Evolutionary conservation across 2,329 filamentous ascomycete species (phyloP), one percentile per base, ranked within the genome.

Genomic region (Hypoxylon sp.): DNA sequence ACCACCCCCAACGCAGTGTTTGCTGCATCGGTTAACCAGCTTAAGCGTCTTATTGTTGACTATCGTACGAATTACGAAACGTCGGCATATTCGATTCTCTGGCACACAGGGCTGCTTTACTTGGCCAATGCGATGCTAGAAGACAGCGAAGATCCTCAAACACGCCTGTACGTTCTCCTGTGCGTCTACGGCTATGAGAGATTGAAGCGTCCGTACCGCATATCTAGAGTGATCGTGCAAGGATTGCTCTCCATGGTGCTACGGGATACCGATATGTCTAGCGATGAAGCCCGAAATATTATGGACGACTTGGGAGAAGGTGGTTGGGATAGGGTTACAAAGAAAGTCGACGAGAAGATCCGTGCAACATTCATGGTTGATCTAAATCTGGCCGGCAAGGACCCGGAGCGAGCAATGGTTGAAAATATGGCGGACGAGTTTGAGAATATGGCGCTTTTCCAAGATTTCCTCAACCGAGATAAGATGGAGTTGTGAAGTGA

Each of bases 351-450:
- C 1, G 38, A 41, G 38, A 41, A 41, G n/a, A 41, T 41, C 14
- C 38, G 38, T 6, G 38, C 38, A 41, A 41, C 38, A n/a, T 41
- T 41, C 38, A 41, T 41, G 38, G 38, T 41, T n/a, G 38, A 41
- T 19, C n/a, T 41, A 19, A 41, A 41, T 19, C 38, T 41, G 3
- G 38, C 38, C 2, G 5, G 2, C 5, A 19, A 41, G 5, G n/a
- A 41, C 2, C 38, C 38, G 38, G 38, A 41, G 38, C 38, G n/a
- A 19, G 38, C 38, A 10, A 41, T 1, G 5, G 38, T 41, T 41
- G 38, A 41, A 9, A 41, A 41, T 19, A 41, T 41, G 38, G 38
- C 38, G 1, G 38, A 41, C 3, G n/a, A 41, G 5, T 41, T 41
- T 5, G 38, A 41, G 14, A 10, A 19, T 3, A 41, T 41, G 38